A percentile compares a stretch with the other conserved stretches of the same genome.
phyloP scores from a whole-genome alignment of 352 stramenopile species.

The Phytophthora melonis region DNA sequence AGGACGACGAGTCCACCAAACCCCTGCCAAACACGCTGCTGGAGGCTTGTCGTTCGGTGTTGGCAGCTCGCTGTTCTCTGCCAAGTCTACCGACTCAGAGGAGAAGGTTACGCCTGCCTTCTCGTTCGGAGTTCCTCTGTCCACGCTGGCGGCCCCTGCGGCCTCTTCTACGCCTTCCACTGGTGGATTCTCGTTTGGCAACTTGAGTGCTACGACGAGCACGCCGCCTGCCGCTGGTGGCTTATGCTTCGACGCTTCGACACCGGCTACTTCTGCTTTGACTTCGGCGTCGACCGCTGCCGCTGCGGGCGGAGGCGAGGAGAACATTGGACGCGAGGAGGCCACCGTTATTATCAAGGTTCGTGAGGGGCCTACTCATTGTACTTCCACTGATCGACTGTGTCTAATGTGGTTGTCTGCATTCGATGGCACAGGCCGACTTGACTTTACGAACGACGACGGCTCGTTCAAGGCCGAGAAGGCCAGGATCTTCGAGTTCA shows the following conservation, averaged over 20 bases:
- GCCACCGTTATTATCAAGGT: conserved; percentile 91
- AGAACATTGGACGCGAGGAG: conserved; percentile 84
- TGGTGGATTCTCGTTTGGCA: conserved; percentile 61
- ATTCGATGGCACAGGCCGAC: conserved; percentile 39
- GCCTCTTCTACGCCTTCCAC: conserved; percentile 29
- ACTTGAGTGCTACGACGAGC: conserved; percentile 28
- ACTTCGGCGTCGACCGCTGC: conserved; percentile 28
- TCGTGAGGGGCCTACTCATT: conserved; percentile 6
- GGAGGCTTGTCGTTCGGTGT: conserved; percentile 36
- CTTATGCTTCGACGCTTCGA: conserved; percentile 45
- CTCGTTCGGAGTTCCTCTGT: conserved; percentile 45
- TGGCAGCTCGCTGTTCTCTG: conserved; percentile 51
- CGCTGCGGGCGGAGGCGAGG: conserved; percentile 70
- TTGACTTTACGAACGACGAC: conserved; percentile 79
- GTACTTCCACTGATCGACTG: neutral
- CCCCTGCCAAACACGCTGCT: conserved; percentile 15
- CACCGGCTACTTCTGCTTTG: conserved; percentile 6
- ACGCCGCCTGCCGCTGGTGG: conserved; percentile 23
- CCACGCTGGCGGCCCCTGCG: conserved; percentile 31
- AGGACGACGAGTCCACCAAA: conserved; percentile 26
- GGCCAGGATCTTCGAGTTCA: conserved; percentile 87
- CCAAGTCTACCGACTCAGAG: conserved; percentile 28
- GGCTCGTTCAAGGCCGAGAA: conserved; percentile 81
- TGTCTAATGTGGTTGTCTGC: conserved; percentile 7
- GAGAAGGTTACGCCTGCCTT: conserved; percentile 54